Evolutionary conservation across 2,329 filamentous ascomycete genomes (phyloP).

Genomic region (Emericellopsis atlantica): DNA sequence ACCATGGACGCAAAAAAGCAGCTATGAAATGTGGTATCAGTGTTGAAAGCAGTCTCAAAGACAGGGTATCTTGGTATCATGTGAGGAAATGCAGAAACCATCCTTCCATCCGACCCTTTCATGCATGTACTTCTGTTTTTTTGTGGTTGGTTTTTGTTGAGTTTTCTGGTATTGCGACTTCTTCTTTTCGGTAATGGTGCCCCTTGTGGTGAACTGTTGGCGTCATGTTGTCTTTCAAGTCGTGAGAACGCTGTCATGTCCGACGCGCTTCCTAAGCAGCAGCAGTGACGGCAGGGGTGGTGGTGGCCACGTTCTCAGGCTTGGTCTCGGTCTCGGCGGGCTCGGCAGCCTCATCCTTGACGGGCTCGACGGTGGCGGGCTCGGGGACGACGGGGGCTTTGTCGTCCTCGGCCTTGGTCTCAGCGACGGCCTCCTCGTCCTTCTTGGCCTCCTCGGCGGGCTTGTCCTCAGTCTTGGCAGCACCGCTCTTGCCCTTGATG

Average conservation of each 20-base stretch:
- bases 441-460: constrained; percentile 17
- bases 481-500: constrained; percentile 32
- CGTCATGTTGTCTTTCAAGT: constrained; percentile 10
- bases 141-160: constrained; percentile 8
- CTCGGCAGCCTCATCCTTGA: constrained; percentile 16
- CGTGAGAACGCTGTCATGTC: constrained; percentile 10
- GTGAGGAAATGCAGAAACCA: constrained; percentile 39
- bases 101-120: constrained; percentile 33
- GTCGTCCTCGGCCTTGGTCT: constrained; percentile 28
- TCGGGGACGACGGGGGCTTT: constrained; percentile 30
- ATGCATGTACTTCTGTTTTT: constrained; percentile 15
- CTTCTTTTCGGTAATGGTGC: not conserved
- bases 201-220: constrained; percentile 6
- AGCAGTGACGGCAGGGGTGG: constrained; percentile 35
- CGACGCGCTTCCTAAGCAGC: constrained; percentile 29
- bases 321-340: constrained; percentile 19
- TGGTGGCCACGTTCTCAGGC: constrained; percentile 24
- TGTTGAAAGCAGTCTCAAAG: constrained; percentile 22
- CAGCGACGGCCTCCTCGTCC: constrained; percentile 14
- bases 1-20: constrained; percentile 8
- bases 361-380: constrained; percentile 19
- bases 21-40: constrained; percentile 6
- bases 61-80: constrained; percentile 42
- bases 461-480: constrained; percentile 30
- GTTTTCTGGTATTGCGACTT: constrained; percentile 1